Evolutionary conservation across 2,329 filamentous ascomycete species (phyloP).

Genomic region (Pseudogymnoascus verrucosus): DNA sequence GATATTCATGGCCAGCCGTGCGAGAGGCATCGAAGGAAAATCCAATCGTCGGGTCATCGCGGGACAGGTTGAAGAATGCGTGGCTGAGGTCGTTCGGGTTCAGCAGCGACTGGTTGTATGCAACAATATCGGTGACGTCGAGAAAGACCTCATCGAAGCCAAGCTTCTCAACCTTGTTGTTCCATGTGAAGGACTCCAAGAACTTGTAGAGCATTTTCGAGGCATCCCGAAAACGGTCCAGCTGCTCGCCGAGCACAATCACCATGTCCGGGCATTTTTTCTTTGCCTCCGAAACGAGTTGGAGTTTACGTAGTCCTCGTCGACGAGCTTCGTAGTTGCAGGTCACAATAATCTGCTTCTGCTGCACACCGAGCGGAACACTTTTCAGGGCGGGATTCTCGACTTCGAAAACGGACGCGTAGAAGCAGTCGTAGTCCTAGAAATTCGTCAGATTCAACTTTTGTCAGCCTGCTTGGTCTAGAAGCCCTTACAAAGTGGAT

Average conservation of each 20-base stretch:
- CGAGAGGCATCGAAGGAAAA: constrained; percentile 68
- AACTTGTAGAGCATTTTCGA: constrained; percentile 75
- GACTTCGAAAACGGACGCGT: constrained; percentile 78
- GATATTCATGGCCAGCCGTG: constrained; percentile 49
- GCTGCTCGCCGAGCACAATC: constrained; percentile 78
- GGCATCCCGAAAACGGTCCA: constrained; percentile 75
- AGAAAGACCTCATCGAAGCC: constrained; percentile 79
- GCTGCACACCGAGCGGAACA: constrained; percentile 73
- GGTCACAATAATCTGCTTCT: constrained; percentile 88
- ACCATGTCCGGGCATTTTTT: constrained; percentile 75
- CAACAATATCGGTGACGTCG: constrained; percentile 75
- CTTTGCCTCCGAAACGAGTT: constrained; percentile 75
- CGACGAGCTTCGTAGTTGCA: constrained; percentile 88
- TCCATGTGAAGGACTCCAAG: constrained; percentile 69
- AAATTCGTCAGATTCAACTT: constrained; percentile 12
- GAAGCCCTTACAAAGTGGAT: constrained; percentile 63
- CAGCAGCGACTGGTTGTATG: constrained; percentile 68
- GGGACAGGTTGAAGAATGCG: constrained; percentile 75
- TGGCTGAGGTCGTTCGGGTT: constrained; percentile 55
- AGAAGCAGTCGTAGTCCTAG: constrained; percentile 84
- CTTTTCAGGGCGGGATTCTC: constrained; percentile 65
- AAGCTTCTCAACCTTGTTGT: constrained; percentile 65
- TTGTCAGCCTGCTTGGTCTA: constrained; percentile 15
- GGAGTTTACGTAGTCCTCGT: constrained; percentile 69
- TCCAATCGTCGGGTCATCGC: constrained; percentile 65